Percentiles rank a stretch among this genome's conserved stretches.
These are phyloP conservation scores for Eimeria acervulina DNA, from an alignment of 169 alveolate species.

Conservation along the genomic window DNA sequence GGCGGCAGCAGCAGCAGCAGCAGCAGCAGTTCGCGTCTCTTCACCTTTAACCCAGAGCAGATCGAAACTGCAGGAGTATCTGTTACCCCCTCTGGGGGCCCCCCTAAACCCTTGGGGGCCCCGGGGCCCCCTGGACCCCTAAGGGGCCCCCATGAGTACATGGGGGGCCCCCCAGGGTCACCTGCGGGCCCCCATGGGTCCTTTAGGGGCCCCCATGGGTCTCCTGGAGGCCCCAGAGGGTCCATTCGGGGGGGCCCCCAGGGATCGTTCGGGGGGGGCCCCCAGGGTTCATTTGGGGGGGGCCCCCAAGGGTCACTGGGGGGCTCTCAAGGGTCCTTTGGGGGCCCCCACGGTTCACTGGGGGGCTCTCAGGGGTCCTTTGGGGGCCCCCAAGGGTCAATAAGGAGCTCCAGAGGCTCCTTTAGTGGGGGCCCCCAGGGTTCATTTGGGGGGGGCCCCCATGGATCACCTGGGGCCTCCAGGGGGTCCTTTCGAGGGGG, in stretches of 20 bases:
- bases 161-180: neutral
- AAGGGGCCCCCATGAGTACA: neutral
- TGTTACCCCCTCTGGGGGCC: neutral
- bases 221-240: too few species aligned
- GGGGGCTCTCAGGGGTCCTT: too few species aligned
- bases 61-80: neutral
- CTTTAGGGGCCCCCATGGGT: too few species aligned
- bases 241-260: neutral
- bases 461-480: too few species aligned
- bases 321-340: too few species aligned
- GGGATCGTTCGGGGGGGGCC: neutral
- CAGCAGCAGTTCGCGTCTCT: constrained; percentile 53
- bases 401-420: neutral
- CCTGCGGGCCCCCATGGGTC: too few species aligned
- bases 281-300: neutral
- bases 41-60: constrained; percentile 41
- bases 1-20: constrained; percentile 23
- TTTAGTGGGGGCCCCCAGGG: neutral
- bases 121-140: neutral
- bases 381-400: neutral
- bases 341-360: too few species aligned
- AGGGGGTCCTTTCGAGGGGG: neutral
- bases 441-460: too few species aligned
- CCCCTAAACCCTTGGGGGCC: neutral
- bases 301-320: neutral